Conservation (phyloP, 208 protist species). For the Balamuthia mandrillaris region DNA sequence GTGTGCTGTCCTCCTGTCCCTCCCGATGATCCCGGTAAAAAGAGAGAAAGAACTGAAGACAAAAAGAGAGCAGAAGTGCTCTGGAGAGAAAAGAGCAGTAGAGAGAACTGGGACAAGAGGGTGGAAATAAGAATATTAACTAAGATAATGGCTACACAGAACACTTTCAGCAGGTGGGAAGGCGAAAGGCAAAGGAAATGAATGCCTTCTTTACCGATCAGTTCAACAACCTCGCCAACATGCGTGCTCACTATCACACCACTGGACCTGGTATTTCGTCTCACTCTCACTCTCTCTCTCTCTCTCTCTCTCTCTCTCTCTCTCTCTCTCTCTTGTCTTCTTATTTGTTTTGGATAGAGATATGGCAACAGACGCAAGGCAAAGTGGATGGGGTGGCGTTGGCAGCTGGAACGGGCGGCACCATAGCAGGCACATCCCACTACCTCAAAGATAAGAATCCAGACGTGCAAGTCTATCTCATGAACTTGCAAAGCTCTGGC, state of each 20-base stretch:
- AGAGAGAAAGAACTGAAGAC: too few species aligned
- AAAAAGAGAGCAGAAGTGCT: too few species aligned
- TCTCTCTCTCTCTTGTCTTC: neutral
- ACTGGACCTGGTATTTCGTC: conserved; percentile 67
- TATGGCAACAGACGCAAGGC: neutral
- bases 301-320: too few species aligned
- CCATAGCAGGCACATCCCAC: conserved; percentile 61
- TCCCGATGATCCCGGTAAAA: too few species aligned
- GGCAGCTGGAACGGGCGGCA: conserved; percentile 67
- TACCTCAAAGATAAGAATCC: conserved; percentile 46
- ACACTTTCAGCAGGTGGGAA: neutral
- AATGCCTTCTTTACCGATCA: conserved; percentile 61
- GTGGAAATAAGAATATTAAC: conserved; percentile 35
- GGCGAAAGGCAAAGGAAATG: neutral
- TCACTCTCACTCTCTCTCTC: neutral
- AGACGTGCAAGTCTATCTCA: conserved; percentile 10
- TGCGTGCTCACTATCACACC: conserved; percentile 53
- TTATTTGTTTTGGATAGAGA: neutral
- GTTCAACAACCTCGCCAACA: conserved; percentile 69
- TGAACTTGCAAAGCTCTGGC: conserved; percentile 42
- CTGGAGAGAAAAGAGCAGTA: too few species aligned
- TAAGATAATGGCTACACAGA: too few species aligned
- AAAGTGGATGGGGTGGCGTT: conserved; percentile 34
- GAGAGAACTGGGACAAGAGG: conserved; percentile 15
- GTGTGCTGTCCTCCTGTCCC: conserved; percentile 20